These are phyloP conservation scores for Penicillium brevicompactum DNA, from an alignment of 2,329 filamentous ascomycete genomes.

Conservation along the genomic window DNA sequence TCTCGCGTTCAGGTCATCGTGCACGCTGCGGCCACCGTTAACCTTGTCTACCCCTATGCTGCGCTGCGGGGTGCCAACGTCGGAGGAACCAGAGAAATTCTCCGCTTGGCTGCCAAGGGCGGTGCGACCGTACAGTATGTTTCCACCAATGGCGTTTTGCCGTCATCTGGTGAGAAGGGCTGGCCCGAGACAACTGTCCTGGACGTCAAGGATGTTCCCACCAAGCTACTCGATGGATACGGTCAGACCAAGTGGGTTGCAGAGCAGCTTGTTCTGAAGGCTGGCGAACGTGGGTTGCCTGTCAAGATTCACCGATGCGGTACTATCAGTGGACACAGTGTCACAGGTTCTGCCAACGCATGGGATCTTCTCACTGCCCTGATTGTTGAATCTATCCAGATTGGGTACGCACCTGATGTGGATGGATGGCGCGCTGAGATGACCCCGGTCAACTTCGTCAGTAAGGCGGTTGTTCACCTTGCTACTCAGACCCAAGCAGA, in stretches of 20 bases:
- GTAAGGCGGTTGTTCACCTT: slow-evolving; percentile 70
- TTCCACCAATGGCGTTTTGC: slow-evolving; percentile 78
- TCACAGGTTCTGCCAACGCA: slow-evolving; percentile 73
- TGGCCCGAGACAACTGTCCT: slow-evolving; percentile 73
- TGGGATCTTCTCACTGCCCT: slow-evolving; percentile 77
- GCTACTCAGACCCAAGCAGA: slow-evolving; percentile 64
- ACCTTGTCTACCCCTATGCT: slow-evolving; percentile 79
- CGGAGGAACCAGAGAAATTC: slow-evolving; percentile 73
- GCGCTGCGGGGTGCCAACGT: slow-evolving; percentile 74
- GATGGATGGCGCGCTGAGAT: slow-evolving; percentile 78
- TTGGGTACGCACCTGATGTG: slow-evolving; percentile 70
- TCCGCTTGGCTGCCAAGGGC: slow-evolving; percentile 68
- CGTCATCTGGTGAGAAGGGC: slow-evolving; percentile 64
- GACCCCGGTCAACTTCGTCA: slow-evolving; percentile 82
- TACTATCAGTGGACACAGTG: slow-evolving; percentile 77
- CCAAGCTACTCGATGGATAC: slow-evolving; percentile 71
- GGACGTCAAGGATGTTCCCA: slow-evolving; percentile 67
- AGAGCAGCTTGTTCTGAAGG: slow-evolving; percentile 72
- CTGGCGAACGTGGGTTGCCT: slow-evolving; percentile 67
- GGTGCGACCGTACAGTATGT: slow-evolving; percentile 76
- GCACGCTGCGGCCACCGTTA: slow-evolving; percentile 77
- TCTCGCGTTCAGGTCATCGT: slow-evolving; percentile 70
- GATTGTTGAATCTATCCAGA: slow-evolving; percentile 73
- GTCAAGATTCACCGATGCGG: slow-evolving; percentile 72
- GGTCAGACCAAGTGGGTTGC: slow-evolving; percentile 82